Conservation (phyloP, 108 stramenopile species). For the Pseudonitzschia delicatissima region DNA sequence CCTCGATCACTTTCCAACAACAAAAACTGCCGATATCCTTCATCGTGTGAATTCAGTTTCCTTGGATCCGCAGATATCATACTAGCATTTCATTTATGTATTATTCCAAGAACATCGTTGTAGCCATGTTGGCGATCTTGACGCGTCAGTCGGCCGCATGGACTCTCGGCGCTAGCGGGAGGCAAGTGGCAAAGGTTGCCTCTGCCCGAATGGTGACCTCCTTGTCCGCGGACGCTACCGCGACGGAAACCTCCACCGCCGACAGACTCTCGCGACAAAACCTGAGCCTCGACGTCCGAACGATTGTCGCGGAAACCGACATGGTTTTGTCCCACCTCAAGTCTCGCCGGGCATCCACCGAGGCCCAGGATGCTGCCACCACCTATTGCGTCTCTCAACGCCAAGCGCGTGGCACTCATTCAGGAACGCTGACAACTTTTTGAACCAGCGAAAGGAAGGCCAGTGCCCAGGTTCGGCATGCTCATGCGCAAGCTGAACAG, state of each 20-base stretch:
- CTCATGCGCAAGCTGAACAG: slow-evolving; percentile 47
- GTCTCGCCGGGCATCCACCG: slow-evolving; percentile 70
- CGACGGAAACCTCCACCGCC: background rate
- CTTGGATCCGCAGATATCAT: too few species aligned
- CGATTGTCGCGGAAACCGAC: slow-evolving; percentile 58
- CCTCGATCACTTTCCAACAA: too few species aligned
- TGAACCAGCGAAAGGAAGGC: slow-evolving; percentile 74
- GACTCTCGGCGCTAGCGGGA: background rate
- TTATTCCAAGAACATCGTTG: background rate
- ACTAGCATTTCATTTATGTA: slow-evolving; percentile 11
- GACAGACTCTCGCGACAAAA: slow-evolving; percentile 46
- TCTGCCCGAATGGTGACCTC: background rate
- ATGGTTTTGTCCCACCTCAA: slow-evolving; percentile 74
- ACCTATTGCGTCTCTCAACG: slow-evolving; percentile 49
- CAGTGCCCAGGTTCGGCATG: slow-evolving; percentile 64
- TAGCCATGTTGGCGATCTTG: slow-evolving; percentile 22
- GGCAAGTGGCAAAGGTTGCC: background rate
- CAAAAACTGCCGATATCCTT: too few species aligned
- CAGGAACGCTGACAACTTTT: slow-evolving; percentile 66
- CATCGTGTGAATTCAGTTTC: too few species aligned
- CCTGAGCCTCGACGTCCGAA: slow-evolving; percentile 56
- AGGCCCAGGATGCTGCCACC: slow-evolving; percentile 61
- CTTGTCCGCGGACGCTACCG: slow-evolving; percentile 5
- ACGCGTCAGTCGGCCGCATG: slow-evolving; percentile 25
- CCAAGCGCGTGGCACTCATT: slow-evolving; percentile 61